phyloP scores from a whole-genome alignment of 306 rosid genomes.

The Hippophae gyantsensis region DNA sequence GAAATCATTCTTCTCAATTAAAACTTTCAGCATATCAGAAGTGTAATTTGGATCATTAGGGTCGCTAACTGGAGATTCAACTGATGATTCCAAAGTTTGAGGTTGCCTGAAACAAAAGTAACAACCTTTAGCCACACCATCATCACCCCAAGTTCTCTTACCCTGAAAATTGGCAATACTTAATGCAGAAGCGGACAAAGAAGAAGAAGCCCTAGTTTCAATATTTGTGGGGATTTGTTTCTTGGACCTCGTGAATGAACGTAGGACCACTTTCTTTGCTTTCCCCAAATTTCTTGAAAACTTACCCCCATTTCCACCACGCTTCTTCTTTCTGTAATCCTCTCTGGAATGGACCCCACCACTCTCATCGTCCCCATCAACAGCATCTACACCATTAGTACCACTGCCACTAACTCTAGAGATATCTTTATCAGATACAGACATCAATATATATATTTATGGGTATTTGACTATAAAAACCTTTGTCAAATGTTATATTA shows the following conservation, averaged over 20 bases:
- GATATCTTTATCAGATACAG: constrained; percentile 40
- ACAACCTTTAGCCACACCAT: constrained; percentile 25
- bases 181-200: constrained; percentile 2
- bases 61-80: constrained; percentile 38
- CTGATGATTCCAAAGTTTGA: constrained; percentile 33
- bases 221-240: constrained; percentile 25
- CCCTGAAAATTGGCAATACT: constrained; percentile 14
- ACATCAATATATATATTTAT: constrained; percentile 28
- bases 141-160: constrained; percentile 21
- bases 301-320: constrained; percentile 10
- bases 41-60: constrained; percentile 56
- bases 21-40: constrained; percentile 36
- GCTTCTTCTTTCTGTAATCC: constrained; percentile 20
- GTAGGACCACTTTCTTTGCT: constrained; percentile 30
- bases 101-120: constrained; percentile 50
- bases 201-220: constrained; percentile 15
- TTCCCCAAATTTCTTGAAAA: constrained; percentile 19
- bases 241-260: constrained; percentile 29
- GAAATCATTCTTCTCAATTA: constrained; percentile 68
- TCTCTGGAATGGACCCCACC: constrained; percentile 12
- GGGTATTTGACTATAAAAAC: background rate
- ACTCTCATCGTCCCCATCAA: constrained; percentile 24
- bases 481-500: background rate
- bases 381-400: constrained; percentile 4
- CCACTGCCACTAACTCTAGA: constrained; percentile 25